phyloP scores from a whole-genome alignment of 2,329 filamentous ascomycete species.

The Alternaria metachromatica region DNA sequence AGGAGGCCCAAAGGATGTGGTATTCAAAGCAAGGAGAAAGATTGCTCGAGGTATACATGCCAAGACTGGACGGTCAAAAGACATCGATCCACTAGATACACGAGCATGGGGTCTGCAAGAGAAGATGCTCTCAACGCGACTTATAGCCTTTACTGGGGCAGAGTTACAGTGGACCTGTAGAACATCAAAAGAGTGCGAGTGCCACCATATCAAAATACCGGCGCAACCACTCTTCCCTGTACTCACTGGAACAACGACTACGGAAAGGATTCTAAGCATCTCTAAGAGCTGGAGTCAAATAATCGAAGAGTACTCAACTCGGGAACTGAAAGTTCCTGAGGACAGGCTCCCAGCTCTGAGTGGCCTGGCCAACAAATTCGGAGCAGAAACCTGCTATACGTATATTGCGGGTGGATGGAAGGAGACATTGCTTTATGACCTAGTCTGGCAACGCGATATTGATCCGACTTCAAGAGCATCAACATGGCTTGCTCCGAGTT shows the following conservation, averaged over 20 bases:
- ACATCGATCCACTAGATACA: not conserved
- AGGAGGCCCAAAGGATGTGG: not conserved
- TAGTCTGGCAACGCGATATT: not conserved
- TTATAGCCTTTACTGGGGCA: conserved; percentile 5
- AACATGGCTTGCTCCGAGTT: not conserved
- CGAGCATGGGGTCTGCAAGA: conserved; percentile 6
- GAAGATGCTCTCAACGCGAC: not conserved
- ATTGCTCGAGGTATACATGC: conserved; percentile 1
- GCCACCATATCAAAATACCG: not conserved
- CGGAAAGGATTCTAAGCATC: not conserved
- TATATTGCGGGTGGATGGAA: not conserved
- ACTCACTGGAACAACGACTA: not conserved
- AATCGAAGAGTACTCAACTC: not conserved
- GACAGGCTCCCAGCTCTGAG: not conserved
- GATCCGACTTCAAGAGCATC: not conserved
- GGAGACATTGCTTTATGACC: not conserved
- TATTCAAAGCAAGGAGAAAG: conserved; percentile 8
- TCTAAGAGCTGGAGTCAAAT: not conserved
- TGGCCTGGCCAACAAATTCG: not conserved
- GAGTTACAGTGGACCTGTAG: conserved; percentile 7
- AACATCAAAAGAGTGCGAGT: conserved; percentile 2
- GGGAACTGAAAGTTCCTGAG: not conserved
- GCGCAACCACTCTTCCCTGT: not conserved
- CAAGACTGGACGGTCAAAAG: not conserved
- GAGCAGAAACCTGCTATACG: not conserved